Conservation (phyloP, 345 rosid genomes). For the Psidium friedrichsthalianum region DNA sequence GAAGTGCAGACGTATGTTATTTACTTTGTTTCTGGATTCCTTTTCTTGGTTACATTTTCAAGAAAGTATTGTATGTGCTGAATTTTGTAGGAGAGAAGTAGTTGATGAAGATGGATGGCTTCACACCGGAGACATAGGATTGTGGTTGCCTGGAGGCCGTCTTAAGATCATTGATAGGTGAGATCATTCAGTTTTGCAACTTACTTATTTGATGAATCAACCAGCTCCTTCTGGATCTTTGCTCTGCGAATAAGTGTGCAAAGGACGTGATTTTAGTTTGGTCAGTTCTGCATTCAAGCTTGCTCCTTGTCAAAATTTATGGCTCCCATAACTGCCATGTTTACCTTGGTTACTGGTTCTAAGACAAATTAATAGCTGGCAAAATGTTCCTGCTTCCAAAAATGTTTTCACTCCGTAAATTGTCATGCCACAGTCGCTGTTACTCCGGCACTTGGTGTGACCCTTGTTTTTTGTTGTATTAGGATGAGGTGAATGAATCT, state of each 20-base stretch:
- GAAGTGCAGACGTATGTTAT: conserved; percentile 75
- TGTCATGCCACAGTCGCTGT: neutral
- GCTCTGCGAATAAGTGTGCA: neutral
- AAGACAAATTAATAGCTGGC: neutral
- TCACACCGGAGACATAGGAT: conserved; percentile 93
- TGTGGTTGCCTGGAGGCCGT: conserved; percentile 89
- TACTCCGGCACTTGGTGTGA: neutral
- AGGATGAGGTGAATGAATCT: neutral
- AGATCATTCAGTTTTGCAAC: neutral
- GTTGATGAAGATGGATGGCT: conserved; percentile 93
- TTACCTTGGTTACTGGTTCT: neutral
- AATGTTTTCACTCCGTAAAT: neutral
- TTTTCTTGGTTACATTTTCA: neutral
- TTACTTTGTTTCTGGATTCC: neutral
- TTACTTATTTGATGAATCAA: neutral
- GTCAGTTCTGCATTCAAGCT: neutral
- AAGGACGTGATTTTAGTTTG: neutral
- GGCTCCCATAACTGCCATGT: neutral
- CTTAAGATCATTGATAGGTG: conserved; percentile 93
- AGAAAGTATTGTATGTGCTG: neutral
- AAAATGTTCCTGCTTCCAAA: neutral
- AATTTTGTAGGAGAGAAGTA: conserved; percentile 65
- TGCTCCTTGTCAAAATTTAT: neutral
- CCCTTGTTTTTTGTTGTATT: neutral
- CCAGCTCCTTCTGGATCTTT: neutral